These are phyloP conservation scores for Trichoderma atroviride DNA, from an alignment of 2,329 filamentous ascomycete species.

Conservation along the genomic window DNA sequence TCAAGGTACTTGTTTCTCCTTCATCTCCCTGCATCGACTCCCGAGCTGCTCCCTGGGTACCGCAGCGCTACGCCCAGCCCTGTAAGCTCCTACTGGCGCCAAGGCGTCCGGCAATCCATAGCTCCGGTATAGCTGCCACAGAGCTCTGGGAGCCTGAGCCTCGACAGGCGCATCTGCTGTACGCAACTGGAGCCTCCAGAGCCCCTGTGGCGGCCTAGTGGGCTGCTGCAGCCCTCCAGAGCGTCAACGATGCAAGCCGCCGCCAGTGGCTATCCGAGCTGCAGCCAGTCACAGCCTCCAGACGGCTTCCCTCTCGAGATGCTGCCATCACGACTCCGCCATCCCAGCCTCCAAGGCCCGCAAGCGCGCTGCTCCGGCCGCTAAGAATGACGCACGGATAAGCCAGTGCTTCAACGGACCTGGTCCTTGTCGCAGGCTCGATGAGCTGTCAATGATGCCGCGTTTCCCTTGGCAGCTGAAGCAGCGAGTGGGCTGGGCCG, in stretches of 20 bases:
- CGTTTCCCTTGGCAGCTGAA: conserved; percentile 20
- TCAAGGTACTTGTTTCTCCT: not conserved
- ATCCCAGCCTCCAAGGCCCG: conserved; percentile 7
- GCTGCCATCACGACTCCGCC: not conserved
- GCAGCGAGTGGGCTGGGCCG: not conserved
- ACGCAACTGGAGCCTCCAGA: conserved; percentile 15
- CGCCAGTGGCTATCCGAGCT: not conserved
- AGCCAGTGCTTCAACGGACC: conserved; percentile 8
- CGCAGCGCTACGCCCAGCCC: not conserved
- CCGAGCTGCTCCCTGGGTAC: not conserved
- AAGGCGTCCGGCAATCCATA: not conserved
- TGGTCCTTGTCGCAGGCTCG: conserved; percentile 13
- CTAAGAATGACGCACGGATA: conserved; percentile 27
- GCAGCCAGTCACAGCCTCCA: conserved; percentile 14
- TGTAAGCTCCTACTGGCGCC: conserved; percentile 14
- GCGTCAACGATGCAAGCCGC: not conserved
- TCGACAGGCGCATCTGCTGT: conserved; percentile 2
- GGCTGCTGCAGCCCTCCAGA: not conserved
- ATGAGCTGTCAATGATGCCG: conserved; percentile 26
- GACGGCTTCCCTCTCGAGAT: not conserved
- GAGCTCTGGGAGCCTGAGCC: not conserved
- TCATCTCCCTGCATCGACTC: not conserved
- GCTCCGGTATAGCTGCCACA: not conserved
- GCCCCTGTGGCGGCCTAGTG: conserved; percentile 19
- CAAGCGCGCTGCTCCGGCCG: conserved; percentile 15